Evolutionary conservation across 192 early-diverging fungal species (phyloP), one percentile per base, ranked within the genome.

Genomic region (Fimicolochytrium jonesii): DNA sequence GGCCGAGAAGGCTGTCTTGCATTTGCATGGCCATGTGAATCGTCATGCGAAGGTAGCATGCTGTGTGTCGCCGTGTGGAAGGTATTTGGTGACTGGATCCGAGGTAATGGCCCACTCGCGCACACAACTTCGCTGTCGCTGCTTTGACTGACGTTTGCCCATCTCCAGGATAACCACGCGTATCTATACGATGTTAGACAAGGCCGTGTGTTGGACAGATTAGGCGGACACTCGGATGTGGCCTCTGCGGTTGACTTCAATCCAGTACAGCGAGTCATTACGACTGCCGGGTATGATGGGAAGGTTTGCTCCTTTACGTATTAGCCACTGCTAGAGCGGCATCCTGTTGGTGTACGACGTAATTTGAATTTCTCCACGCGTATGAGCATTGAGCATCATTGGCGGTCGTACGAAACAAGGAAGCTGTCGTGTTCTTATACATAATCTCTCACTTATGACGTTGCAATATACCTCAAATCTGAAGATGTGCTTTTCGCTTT

Each of bases 21-120:
- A 72, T 4, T 36, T 76, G 9, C 51, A 69, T 25, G 74, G 74
- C 2, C 74, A 76, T 41, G 49, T 66, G 7, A 76, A 76, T 44
- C 53, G 70, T 15, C 22, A 36, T 30, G 62, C 46, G 2, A 57
- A 57, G 10, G 64, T 76, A 4, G 52, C 64, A 9, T 72, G 70
- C 31, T 41, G 57, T 10, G 15, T 76, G 34, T 57, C 50, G 10
- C 67, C 67, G 2, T 76, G 74, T 36, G 74, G 74, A 23, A 22
- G 50, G 28, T 76, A 47, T 52, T 36, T 76, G 0, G 63, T 39
- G 3, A 69, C 67, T 6, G 74, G 74, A 1, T 72, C 70, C 11
- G 74, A 69, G 64, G 57, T 62, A 46, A 34, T n/a, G n/a, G 17
- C 7, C 23, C 39, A 43, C 35, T 1, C 17, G 15, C 0, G 13